Base-by-base conservation (phyloP, 345 rosid genomes). In the Hibiscus mutabilis region DNA sequence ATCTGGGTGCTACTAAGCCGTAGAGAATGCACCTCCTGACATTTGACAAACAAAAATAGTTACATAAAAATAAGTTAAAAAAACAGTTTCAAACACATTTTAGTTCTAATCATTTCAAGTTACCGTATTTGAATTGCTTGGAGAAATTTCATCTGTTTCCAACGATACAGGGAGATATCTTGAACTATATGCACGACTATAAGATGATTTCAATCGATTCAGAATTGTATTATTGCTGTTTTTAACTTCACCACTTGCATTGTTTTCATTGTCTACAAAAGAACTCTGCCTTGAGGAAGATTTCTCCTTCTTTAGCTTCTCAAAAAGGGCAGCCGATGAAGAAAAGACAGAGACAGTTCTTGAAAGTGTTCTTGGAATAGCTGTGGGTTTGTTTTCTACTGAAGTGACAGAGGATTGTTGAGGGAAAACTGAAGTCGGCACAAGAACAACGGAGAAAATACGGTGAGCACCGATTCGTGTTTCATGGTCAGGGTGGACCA, bases 321-420 rank as follows among this genome's bases (percentile, higher is more conserved):
- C 92, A 74, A 92, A 92, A 73, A 95, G 92, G 69, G 99, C 99
- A 77, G 98, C 96, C 14, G 98, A 95, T 55, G 99, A 95, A 82
- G 99, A 95, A 82, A 95, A 95, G 74, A 87, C 99, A 55, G 96
- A 95, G 15, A 92, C 98, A 22, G 91, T 88, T 86, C 98, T 92
- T 47, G 97, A 92, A 58, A 95, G 92, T 7, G 97, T 83, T 75
- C 92, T 85, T 56, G 86, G 80, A 84, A 88, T 84, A 66, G 81
- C 85, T 55, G 79, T 72, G 60, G 84, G 87, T 79, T 82, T 89
- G 85, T 82, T 81, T 70, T 84, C 60, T 22, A 81, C 82, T 71
- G 74, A 49, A 76, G 63, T 66, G 70, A 68, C 58, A n/a, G 87
- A 76, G 69, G 75, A 72, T 33, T 44, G 51, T 18, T 4, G 69